Evolutionary conservation across 1,139 yeast species (phyloP).

Genomic region (Spathaspora sp.): DNA sequence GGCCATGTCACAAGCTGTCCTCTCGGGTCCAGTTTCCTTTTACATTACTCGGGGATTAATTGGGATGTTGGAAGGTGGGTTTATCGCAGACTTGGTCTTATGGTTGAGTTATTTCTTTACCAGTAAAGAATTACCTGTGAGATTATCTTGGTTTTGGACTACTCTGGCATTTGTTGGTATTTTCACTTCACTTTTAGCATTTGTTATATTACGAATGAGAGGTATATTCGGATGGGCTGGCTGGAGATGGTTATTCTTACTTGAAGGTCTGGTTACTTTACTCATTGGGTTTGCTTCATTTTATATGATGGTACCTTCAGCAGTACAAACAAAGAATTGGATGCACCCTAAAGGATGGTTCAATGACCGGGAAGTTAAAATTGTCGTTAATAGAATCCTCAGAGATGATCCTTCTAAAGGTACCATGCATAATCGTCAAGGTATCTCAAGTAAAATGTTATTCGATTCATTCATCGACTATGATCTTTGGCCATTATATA

Average conservation of each 20-base stretch:
- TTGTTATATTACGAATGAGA: constrained; percentile 28
- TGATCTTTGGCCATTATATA: constrained; percentile 60
- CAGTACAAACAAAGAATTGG: constrained; percentile 52
- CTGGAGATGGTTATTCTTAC: constrained; percentile 65
- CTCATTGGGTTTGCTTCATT: constrained; percentile 51
- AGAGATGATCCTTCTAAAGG: constrained; percentile 72
- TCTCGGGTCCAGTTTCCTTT: constrained; percentile 24
- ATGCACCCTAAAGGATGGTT: constrained; percentile 61
- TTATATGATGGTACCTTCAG: constrained; percentile 60
- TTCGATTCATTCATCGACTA: constrained; percentile 47
- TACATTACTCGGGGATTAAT: constrained; percentile 27
- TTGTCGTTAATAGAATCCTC: constrained; percentile 59
- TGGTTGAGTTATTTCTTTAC: constrained; percentile 28
- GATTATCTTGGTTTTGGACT: constrained; percentile 22
- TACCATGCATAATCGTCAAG: constrained; percentile 65
- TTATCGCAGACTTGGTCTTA: constrained; percentile 29
- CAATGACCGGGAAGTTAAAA: constrained; percentile 58
- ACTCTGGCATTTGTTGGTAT: constrained; percentile 31
- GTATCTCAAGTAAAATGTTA: constrained; percentile 41
- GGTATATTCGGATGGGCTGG: constrained; percentile 37
- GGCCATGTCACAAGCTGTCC: constrained; percentile 28
- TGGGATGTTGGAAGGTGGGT: constrained; percentile 31
- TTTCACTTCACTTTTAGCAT: constrained; percentile 36
- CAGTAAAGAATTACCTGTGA: constrained; percentile 24
- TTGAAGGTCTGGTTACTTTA: constrained; percentile 62